A percentile compares a stretch with the other conserved stretches of the same genome.
Conservation (phyloP, 139 green algal species). For the Klebsormidium nitens region DNA sequence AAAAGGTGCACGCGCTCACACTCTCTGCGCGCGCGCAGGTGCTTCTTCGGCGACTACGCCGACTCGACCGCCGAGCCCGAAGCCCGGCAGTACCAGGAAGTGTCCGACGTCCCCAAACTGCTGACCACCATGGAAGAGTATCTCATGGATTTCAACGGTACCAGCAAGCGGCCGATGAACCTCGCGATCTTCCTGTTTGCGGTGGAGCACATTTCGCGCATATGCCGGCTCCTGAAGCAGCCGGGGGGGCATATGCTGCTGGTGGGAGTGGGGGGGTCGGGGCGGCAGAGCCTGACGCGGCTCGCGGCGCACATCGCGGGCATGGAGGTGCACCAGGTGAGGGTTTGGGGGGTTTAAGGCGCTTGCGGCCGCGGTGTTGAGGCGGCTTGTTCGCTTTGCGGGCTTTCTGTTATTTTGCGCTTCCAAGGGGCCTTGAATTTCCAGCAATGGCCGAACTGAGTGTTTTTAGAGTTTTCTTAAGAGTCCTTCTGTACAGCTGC, state of each 20-base stretch:
- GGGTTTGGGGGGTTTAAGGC: too few relatives aligned
- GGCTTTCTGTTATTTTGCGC: too few relatives aligned
- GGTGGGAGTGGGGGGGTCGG: conserved; percentile 58
- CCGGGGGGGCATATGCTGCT: conserved; percentile 55
- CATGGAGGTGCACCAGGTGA: conserved; percentile 45
- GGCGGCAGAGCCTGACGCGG: conserved; percentile 46
- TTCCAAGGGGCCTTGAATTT: too few relatives aligned
- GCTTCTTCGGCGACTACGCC: conserved; percentile 70
- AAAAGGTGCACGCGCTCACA: too few relatives aligned
- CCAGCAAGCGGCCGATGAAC: conserved; percentile 43
- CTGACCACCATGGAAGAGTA: conserved; percentile 38
- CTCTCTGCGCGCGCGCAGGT: too few relatives aligned
- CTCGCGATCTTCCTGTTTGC: conserved; percentile 50
- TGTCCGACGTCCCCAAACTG: conserved; percentile 19
- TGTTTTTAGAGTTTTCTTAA: too few relatives aligned
- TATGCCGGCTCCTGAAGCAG: conserved; percentile 42
- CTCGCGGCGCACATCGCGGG: conserved; percentile 56
- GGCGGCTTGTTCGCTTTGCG: too few relatives aligned
- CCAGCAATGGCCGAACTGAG: too few relatives aligned
- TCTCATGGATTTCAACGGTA: conserved; percentile 45
- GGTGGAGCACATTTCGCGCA: conserved; percentile 44
- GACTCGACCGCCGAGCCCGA: conserved; percentile 4
- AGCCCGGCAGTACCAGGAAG: conserved; percentile 34
- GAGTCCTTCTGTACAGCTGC: too few relatives aligned
- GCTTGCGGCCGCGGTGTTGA: too few relatives aligned